A percentile compares a stretch with the other conserved stretches of the same genome.
Conservation (phyloP, 805 yeast species). For the Lipomyces kockii region DNA sequence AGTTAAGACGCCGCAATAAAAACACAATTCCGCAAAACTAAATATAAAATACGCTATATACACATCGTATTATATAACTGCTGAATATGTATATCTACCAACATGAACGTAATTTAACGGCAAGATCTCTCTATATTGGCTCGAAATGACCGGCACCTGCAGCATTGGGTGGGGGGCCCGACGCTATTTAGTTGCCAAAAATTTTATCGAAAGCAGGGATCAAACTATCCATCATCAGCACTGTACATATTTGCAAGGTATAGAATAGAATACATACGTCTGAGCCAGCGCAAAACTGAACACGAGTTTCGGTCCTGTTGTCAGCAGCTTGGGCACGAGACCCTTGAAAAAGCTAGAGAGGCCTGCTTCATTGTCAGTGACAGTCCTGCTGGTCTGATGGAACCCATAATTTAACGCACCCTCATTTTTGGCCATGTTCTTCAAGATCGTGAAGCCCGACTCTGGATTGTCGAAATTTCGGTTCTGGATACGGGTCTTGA, state of each 20-base stretch:
- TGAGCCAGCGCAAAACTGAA: slow-evolving; percentile 98
- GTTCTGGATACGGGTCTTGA: slow-evolving; percentile 98
- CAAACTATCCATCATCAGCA: slow-evolving; percentile 46
- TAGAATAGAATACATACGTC: slow-evolving; percentile 48
- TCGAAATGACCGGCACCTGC: no score
- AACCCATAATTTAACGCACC: slow-evolving; percentile 14
- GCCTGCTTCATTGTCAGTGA: slow-evolving; percentile 50
- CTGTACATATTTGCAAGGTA: background rate
- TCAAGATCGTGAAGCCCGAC: slow-evolving; percentile 87
- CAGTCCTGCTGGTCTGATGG: background rate
- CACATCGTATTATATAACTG: background rate
- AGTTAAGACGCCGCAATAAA: background rate
- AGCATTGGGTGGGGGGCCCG: no score
- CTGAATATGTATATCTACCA: background rate
- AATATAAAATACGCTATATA: background rate
- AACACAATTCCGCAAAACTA: background rate
- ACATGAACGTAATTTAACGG: background rate
- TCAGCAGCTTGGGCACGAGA: slow-evolving; percentile 90
- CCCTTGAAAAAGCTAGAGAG: slow-evolving; percentile 92
- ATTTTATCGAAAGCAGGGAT: slow-evolving; percentile 92
- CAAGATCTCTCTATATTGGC: background rate
- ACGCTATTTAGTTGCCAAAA: background rate
- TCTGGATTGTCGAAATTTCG: slow-evolving; percentile 94
- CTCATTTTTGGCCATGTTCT: slow-evolving; percentile 90
- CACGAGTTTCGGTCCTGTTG: slow-evolving; percentile 97